Conservation (phyloP, 768 basidiomycete species). For the Russula earlei region DNA sequence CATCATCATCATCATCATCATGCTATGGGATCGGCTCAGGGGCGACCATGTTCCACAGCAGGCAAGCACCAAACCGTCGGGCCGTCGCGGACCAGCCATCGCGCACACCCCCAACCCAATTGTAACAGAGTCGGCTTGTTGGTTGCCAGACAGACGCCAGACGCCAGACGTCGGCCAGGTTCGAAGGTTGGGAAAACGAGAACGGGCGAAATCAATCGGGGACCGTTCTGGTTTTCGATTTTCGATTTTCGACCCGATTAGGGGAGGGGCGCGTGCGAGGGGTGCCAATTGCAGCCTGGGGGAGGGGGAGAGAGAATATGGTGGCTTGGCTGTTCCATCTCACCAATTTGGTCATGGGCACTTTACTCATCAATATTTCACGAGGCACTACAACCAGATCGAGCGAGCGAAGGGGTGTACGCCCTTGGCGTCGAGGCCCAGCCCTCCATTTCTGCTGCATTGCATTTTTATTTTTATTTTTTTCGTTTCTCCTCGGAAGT, state of each 20-base stretch:
- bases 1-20: too few species aligned
- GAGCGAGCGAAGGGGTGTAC: slow-evolving; percentile 10
- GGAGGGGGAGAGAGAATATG: too few species aligned
- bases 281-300: background rate
- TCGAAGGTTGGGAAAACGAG: too few species aligned
- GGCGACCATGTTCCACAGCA: background rate
- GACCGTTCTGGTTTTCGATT: background rate
- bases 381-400: slow-evolving; percentile 18
- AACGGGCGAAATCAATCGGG: too few species aligned
- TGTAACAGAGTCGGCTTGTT: background rate
- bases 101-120: too few species aligned
- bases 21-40: slow-evolving; percentile 1
- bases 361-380: slow-evolving; percentile 17
- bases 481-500: slow-evolving; percentile 11
- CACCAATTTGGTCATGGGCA: slow-evolving; percentile 4
- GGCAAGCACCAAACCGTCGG: background rate
- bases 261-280: background rate
- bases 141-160: too few species aligned
- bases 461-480: too few species aligned
- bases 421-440: slow-evolving; percentile 8
- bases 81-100: slow-evolving; percentile 8
- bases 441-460: slow-evolving; percentile 10
- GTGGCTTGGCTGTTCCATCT: background rate
- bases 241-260: too few species aligned
- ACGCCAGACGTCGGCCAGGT: too few species aligned